Percentiles rank a stretch among this genome's conserved stretches.
These are phyloP conservation scores for Phytophthora chlamydospora DNA, from an alignment of 352 stramenopile genomes.

Conservation along the genomic window DNA sequence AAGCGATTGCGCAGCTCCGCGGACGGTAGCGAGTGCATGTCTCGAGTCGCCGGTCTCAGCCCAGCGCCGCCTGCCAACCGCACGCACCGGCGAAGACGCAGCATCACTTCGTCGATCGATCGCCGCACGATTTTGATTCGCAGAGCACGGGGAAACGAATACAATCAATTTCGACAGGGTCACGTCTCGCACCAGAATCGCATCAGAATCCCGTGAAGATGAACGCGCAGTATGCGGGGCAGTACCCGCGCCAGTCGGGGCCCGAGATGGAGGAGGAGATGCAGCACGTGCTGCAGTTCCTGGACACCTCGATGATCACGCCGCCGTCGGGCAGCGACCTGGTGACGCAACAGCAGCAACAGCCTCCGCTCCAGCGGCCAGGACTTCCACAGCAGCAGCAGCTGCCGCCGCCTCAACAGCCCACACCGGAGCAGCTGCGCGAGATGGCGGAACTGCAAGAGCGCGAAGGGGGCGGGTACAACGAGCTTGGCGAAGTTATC, in stretches of 20 bases:
- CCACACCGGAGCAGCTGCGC: slow-evolving; percentile 28
- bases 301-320: slow-evolving; percentile 60
- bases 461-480: slow-evolving; percentile 52
- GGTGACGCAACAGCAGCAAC: slow-evolving; percentile 20
- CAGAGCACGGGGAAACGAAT: background rate
- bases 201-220: slow-evolving; percentile 15
- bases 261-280: slow-evolving; percentile 55
- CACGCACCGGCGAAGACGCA: slow-evolving; percentile 17
- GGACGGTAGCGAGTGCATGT: slow-evolving; percentile 49
- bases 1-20: slow-evolving; percentile 59
- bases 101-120: slow-evolving; percentile 14
- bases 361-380: slow-evolving; percentile 12
- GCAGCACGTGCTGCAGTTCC: slow-evolving; percentile 68
- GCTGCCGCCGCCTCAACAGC: slow-evolving; percentile 18
- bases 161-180: slow-evolving; percentile 6
- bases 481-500: slow-evolving; percentile 74
- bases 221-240: slow-evolving; percentile 16
- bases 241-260: slow-evolving; percentile 24
- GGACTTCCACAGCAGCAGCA: slow-evolving; percentile 8
- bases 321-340: slow-evolving; percentile 39
- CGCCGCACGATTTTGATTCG: slow-evolving; percentile 24
- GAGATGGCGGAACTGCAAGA: slow-evolving; percentile 47
- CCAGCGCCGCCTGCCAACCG: background rate
- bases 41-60: slow-evolving; percentile 11
- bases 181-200: slow-evolving; percentile 23